These are phyloP conservation scores for Millerozyma miso DNA, from an alignment of 805 yeast species.

Conservation along the genomic window DNA sequence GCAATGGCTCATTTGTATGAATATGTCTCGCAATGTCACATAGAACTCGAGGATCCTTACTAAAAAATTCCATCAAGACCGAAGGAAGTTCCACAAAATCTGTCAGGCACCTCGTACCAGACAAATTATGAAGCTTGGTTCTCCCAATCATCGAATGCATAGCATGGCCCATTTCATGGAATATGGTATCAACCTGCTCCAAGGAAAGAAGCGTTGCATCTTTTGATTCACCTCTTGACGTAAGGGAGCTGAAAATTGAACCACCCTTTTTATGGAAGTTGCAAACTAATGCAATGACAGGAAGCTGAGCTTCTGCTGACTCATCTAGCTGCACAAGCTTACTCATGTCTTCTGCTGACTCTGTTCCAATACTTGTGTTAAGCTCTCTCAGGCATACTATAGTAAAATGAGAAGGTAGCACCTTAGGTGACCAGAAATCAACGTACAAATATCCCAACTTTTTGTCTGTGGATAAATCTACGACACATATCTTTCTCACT, in stretches of 20 bases:
- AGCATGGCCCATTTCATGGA: slow-evolving; percentile 99
- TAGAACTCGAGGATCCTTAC: slow-evolving; percentile 74
- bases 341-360: slow-evolving; percentile 17
- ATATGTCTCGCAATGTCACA: slow-evolving; percentile 69
- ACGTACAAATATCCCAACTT: slow-evolving; percentile 80
- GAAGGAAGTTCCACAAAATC: slow-evolving; percentile 97
- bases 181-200: slow-evolving; percentile 85
- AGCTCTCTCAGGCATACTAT: slow-evolving; percentile 89
- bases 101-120: slow-evolving; percentile 93
- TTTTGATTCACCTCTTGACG: slow-evolving; percentile 16
- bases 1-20: slow-evolving; percentile 59
- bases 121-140: slow-evolving; percentile 82
- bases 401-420: slow-evolving; percentile 93
- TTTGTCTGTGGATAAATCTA: slow-evolving; percentile 47
- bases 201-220: slow-evolving; percentile 57
- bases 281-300: slow-evolving; percentile 86
- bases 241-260: slow-evolving; percentile 23
- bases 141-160: slow-evolving; percentile 96
- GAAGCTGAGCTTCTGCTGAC: slow-evolving; percentile 66
- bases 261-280: slow-evolving; percentile 53
- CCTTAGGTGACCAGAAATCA: slow-evolving; percentile 76
- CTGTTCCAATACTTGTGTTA: slow-evolving; percentile 42
- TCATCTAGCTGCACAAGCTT: slow-evolving; percentile 32
- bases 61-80: slow-evolving; percentile 92
- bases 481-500: slow-evolving; percentile 77